These are phyloP conservation scores for Solanum chacoense DNA, from an alignment of 305 asterid genomes.

Conservation along the genomic window DNA sequence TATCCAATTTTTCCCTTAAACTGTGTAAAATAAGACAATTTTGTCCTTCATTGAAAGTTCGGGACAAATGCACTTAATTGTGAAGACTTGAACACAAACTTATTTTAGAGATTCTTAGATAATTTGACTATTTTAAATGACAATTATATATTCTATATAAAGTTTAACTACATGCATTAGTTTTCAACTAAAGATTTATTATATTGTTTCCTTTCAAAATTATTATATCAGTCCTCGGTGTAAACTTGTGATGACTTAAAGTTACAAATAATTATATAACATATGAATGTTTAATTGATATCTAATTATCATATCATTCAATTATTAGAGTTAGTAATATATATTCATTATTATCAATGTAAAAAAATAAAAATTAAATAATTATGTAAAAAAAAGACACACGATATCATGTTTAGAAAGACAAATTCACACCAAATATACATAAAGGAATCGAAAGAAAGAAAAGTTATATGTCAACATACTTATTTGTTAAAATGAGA, in stretches of 20 bases:
- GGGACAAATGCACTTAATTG: not conserved
- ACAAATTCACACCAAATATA: not conserved
- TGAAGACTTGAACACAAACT: no score
- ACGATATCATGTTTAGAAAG: not conserved
- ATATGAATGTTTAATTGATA: not conserved
- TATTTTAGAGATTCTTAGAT: no score
- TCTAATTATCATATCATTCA: not conserved
- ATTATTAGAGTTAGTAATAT: not conserved
- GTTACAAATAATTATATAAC: not conserved
- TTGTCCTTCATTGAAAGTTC: not conserved
- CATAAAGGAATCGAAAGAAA: no score
- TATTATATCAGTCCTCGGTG: not conserved
- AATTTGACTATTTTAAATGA: not conserved
- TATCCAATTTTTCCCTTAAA: not conserved
- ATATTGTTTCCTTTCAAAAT: not conserved
- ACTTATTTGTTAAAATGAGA: no score
- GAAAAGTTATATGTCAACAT: no score
- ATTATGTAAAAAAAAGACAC: not conserved
- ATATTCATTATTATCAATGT: not conserved
- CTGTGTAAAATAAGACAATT: not conserved
- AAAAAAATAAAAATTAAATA: no score
- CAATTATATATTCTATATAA: no score
- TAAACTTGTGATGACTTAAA: not conserved
- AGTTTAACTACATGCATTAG: not conserved
- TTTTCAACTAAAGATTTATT: not conserved